These are phyloP conservation scores for Bacterosira constricta DNA, from an alignment of 108 stramenopile species.

Conservation along the genomic window DNA sequence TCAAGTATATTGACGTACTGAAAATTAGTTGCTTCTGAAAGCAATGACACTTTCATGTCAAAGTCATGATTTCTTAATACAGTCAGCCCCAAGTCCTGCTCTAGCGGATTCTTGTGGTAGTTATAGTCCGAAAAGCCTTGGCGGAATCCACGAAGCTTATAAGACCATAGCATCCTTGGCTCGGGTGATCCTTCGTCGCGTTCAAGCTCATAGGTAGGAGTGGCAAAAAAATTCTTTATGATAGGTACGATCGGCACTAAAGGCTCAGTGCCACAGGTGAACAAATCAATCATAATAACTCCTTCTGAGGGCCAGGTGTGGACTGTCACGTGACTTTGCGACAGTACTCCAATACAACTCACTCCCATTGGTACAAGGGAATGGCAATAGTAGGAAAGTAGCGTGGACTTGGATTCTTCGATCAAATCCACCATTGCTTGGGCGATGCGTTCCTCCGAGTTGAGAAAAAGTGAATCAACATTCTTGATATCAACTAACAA, in stretches of 20 bases:
- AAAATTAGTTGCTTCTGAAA: slow-evolving; percentile 12
- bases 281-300: slow-evolving; percentile 15
- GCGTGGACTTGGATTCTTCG: background rate
- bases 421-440: slow-evolving; percentile 5
- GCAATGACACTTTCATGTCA: slow-evolving; percentile 4
- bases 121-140: background rate
- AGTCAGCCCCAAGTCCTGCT: slow-evolving; percentile 7
- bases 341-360: slow-evolving; percentile 1
- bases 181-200: background rate
- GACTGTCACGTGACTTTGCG: slow-evolving; percentile 1
- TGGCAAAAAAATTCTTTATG: background rate
- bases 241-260: background rate
- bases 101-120: background rate
- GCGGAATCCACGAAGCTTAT: slow-evolving; percentile 30
- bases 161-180: slow-evolving; percentile 9
- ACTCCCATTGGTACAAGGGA: slow-evolving; percentile 9
- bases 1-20: slow-evolving; percentile 35
- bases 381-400: slow-evolving; percentile 27
- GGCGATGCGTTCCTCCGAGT: background rate
- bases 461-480: slow-evolving; percentile 8
- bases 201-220: background rate
- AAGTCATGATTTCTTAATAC: background rate
- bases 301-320: slow-evolving; percentile 3
- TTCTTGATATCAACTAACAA: slow-evolving; percentile 11
- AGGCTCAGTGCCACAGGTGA: background rate